phyloP scores from a whole-genome alignment of 2,329 filamentous ascomycete genomes.

The Lecanosticta acicola region DNA sequence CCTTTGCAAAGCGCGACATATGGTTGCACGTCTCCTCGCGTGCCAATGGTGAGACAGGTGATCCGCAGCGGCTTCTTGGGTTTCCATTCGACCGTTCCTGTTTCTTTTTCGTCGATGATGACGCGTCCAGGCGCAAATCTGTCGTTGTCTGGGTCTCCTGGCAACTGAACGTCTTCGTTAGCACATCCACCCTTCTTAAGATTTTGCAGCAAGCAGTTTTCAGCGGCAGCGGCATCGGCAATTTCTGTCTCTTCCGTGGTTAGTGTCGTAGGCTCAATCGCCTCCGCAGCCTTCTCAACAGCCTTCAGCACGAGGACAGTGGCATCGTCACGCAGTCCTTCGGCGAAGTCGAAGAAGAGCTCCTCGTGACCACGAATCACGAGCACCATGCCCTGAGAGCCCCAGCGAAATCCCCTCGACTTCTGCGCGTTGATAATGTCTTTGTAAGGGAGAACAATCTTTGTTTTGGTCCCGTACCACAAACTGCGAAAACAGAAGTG shows the following conservation, averaged over 20 bases:
- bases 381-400: conserved; percentile 85
- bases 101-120: conserved; percentile 80
- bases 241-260: conserved; percentile 63
- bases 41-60: conserved; percentile 93
- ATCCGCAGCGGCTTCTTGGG: conserved; percentile 72
- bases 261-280: conserved; percentile 61
- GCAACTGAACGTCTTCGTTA: conserved; percentile 35
- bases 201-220: conserved; percentile 71
- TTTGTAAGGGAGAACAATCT: conserved; percentile 81
- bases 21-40: conserved; percentile 90
- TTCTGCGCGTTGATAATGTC: conserved; percentile 92
- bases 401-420: conserved; percentile 88
- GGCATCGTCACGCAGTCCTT: conserved; percentile 81
- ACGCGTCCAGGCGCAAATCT: conserved; percentile 62
- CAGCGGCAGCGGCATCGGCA: conserved; percentile 69
- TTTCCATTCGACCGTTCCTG: conserved; percentile 87
- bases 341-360: conserved; percentile 88
- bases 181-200: conserved; percentile 53
- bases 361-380: conserved; percentile 92
- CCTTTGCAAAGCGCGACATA: conserved; percentile 96
- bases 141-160: conserved; percentile 16
- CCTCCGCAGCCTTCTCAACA: conserved; percentile 62
- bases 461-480: conserved; percentile 81
- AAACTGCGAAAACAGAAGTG: conserved; percentile 91
- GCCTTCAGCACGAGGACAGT: conserved; percentile 71